Percentiles rank a stretch among this genome's conserved stretches.
Conservation (phyloP, 306 rosid genomes). For the Malus sylvestris region DNA sequence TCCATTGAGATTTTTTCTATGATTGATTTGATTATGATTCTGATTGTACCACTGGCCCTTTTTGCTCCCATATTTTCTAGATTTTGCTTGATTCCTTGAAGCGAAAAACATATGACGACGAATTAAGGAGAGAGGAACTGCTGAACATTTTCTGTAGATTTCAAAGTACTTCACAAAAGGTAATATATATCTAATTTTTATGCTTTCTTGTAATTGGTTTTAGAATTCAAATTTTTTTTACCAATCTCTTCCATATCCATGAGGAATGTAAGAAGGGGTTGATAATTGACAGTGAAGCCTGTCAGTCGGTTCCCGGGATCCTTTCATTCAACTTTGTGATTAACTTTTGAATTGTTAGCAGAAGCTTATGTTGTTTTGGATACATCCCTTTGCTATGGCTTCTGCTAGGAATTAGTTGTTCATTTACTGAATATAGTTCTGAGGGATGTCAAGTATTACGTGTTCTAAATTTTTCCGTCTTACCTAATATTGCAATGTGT, state of each 20-base stretch:
- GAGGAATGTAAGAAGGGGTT: background rate
- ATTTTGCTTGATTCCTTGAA: slow-evolving; percentile 82
- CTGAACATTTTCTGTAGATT: slow-evolving; percentile 68
- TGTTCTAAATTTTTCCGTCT: slow-evolving; percentile 14
- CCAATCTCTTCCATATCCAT: background rate
- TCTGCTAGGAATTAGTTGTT: background rate
- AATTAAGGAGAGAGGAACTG: slow-evolving; percentile 86
- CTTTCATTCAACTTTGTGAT: background rate
- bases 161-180: slow-evolving; percentile 57
- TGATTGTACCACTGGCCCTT: slow-evolving; percentile 11
- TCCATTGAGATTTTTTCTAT: background rate
- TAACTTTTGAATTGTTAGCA: background rate
- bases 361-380: background rate
- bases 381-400: background rate
- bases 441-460: slow-evolving; percentile 1
- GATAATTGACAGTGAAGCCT: background rate
- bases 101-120: slow-evolving; percentile 88
- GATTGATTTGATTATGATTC: background rate
- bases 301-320: background rate
- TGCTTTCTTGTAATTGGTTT: background rate
- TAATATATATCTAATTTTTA: slow-evolving; percentile 20
- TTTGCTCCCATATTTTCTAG: slow-evolving; percentile 30
- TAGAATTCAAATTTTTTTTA: background rate
- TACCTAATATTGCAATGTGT: slow-evolving; percentile 33
- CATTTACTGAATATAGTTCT: background rate